phyloP scores from a whole-genome alignment of 768 basidiomycete species.

The Russula earlei region DNA sequence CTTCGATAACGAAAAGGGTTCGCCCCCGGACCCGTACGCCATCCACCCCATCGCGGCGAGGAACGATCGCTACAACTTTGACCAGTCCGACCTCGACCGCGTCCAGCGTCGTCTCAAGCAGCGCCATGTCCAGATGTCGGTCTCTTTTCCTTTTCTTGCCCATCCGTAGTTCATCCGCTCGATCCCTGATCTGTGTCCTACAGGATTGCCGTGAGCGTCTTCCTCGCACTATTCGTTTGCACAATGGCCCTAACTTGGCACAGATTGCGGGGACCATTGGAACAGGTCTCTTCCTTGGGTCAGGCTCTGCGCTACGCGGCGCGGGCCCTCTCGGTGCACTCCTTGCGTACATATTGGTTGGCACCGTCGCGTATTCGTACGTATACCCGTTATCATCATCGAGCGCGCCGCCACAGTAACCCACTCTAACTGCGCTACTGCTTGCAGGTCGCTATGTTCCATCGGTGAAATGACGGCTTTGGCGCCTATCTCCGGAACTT shows the following conservation, averaged over 20 bases:
- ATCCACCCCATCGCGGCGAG: slow-evolving; percentile 19
- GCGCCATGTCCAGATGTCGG: slow-evolving; percentile 72
- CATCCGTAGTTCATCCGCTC: background rate
- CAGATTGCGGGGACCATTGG: slow-evolving; percentile 70
- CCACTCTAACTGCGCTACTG: background rate
- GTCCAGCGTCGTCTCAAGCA: slow-evolving; percentile 69
- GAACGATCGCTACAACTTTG: slow-evolving; percentile 36
- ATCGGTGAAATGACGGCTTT: slow-evolving; percentile 75
- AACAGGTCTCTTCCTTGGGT: slow-evolving; percentile 66
- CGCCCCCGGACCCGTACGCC: slow-evolving; percentile 20
- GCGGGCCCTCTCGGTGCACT: slow-evolving; percentile 63
- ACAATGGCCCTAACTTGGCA: background rate
- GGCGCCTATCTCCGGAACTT: slow-evolving; percentile 71
- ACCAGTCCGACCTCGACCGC: slow-evolving; percentile 54
- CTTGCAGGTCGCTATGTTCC: slow-evolving; percentile 46
- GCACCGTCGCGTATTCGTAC: slow-evolving; percentile 55
- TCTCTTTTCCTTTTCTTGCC: slow-evolving; percentile 3
- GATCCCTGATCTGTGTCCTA: background rate
- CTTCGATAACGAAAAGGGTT: slow-evolving; percentile 24
- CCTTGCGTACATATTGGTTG: slow-evolving; percentile 54
- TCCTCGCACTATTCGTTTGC: background rate
- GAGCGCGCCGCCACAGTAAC: slow-evolving; percentile 23
- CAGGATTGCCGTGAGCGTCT: slow-evolving; percentile 52
- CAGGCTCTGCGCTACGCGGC: slow-evolving; percentile 46
- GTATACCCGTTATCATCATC: slow-evolving; percentile 24